Evolutionary conservation across 163 green algal genomes (phyloP).

Genomic region (Chlorella variabilis): DNA sequence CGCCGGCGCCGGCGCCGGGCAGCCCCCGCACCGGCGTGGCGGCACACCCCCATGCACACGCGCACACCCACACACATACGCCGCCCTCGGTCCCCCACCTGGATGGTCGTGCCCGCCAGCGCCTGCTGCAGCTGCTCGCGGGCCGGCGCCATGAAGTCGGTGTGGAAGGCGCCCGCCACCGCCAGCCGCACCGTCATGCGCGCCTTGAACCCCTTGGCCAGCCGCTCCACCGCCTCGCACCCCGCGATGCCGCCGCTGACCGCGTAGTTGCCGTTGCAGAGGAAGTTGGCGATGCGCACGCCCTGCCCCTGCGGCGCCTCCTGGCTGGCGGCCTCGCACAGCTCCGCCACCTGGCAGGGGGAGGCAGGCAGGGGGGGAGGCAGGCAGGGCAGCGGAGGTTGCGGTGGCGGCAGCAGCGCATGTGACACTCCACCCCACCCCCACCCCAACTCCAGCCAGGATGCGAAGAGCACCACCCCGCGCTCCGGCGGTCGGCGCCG

Average conservation of each 20-base stretch:
- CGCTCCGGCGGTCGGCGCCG: neutral
- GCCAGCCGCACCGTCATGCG: slow-evolving; percentile 78
- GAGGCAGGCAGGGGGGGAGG: neutral
- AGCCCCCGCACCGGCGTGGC: neutral
- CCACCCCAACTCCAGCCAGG: too few relatives aligned
- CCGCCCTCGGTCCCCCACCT: too few relatives aligned
- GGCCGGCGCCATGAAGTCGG: slow-evolving; percentile 89
- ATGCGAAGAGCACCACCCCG: too few relatives aligned
- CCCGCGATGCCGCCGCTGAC: slow-evolving; percentile 76
- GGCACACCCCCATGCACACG: neutral
- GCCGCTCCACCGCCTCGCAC: slow-evolving; percentile 66
- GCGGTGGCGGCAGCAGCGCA: neutral
- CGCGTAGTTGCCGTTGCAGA: slow-evolving; percentile 98
- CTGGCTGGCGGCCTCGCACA: slow-evolving; percentile 87
- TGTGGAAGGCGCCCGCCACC: slow-evolving; percentile 96
- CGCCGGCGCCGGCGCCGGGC: too few relatives aligned
- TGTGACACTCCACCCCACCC: too few relatives aligned
- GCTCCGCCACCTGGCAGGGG: slow-evolving; percentile 63
- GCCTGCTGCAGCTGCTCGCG: slow-evolving; percentile 87
- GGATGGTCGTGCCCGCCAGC: slow-evolving; percentile 77
- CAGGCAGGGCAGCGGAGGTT: neutral
- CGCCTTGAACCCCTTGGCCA: slow-evolving; percentile 63
- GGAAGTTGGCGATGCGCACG: slow-evolving; percentile 97
- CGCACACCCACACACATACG: too few relatives aligned
- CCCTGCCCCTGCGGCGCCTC: slow-evolving; percentile 76